Evolutionary conservation across 2,329 filamentous ascomycete species (phyloP), one percentile per base, ranked within the genome.

Genomic region (Penicillium carneum): DNA sequence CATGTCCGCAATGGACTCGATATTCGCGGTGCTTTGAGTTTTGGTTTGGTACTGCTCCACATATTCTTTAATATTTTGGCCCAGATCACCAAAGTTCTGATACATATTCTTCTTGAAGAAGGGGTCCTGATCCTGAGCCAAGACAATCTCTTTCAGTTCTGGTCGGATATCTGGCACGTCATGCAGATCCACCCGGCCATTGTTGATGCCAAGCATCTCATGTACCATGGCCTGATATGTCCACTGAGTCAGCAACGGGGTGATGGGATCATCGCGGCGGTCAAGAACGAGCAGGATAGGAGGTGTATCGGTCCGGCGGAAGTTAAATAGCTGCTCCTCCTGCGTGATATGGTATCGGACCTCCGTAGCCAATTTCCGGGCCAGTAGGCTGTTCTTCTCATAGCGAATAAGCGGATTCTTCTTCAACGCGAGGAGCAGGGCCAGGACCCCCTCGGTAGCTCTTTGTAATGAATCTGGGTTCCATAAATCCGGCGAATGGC

Each of bases 171-270:
- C 93, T 12, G 91, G 91, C 0, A 97, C 88, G 57, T 91, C 86
- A 64, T 89, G 90, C 36, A 99, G 83, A 73, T 97, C 90, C 0
- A 99, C 95, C 52, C 94, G 87, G n/a, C 95, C 95, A 75, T 98
- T 98, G 61, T 91, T 87, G 67, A 99, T 97, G 5, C 95, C 95
- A 12, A 99, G 83, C 1, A 98, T 81, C 73, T 99, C 95, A 75
- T 99, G 95, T 0, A 99, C 95, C 93, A 99, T 99, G n/a, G 95
- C 95, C 79, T 99, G 95, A 73, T 99, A 99, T 29, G 95, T 99
- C 95, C 95, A 99, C 76, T 99, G 95, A 2, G 93, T 97, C 50
- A 99, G 84, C 11, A 99, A 82, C 0, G 95, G 95, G 3, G 95
- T 99, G 52, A 98, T 90, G 0, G 95, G 94, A 72, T 99, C 95